Evolutionary conservation across 352 stramenopile genomes (phyloP).

Genomic region (Phytophthora crassamura): DNA sequence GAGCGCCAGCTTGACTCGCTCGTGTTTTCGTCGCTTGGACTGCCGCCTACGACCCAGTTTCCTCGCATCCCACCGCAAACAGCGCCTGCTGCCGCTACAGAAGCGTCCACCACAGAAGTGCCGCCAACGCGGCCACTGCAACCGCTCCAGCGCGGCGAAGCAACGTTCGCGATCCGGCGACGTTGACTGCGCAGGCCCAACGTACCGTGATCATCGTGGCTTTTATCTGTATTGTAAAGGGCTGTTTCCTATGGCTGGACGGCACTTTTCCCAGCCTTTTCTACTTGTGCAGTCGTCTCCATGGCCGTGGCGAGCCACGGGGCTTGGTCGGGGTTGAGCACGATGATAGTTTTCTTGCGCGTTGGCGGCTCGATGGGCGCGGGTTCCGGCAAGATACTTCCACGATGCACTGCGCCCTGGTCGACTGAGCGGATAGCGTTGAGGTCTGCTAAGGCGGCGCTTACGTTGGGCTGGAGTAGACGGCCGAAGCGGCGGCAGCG

Average conservation of each 20-base stretch:
- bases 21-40: constrained; percentile 31
- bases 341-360: constrained; percentile 44
- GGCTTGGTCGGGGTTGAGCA: constrained; percentile 51
- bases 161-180: constrained; percentile 28
- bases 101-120: neutral
- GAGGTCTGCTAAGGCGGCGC: neutral
- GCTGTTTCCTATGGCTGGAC: constrained; percentile 11
- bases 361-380: constrained; percentile 14
- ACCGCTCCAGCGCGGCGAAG: constrained; percentile 15
- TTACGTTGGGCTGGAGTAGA: constrained; percentile 39
- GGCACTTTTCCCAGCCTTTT: constrained; percentile 17
- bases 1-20: constrained; percentile 27
- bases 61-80: neutral
- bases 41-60: constrained; percentile 32
- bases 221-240: neutral
- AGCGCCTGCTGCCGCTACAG: neutral
- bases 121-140: constrained; percentile 19
- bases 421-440: constrained; percentile 2
- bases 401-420: constrained; percentile 15
- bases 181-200: neutral
- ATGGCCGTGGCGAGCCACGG: constrained; percentile 42
- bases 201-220: too few species aligned
- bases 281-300: constrained; percentile 4
- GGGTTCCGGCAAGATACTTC: constrained; percentile 34
- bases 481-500: constrained; percentile 62